Conservation (phyloP, 179 eudicot species). For the Patellifolia procumbens region DNA sequence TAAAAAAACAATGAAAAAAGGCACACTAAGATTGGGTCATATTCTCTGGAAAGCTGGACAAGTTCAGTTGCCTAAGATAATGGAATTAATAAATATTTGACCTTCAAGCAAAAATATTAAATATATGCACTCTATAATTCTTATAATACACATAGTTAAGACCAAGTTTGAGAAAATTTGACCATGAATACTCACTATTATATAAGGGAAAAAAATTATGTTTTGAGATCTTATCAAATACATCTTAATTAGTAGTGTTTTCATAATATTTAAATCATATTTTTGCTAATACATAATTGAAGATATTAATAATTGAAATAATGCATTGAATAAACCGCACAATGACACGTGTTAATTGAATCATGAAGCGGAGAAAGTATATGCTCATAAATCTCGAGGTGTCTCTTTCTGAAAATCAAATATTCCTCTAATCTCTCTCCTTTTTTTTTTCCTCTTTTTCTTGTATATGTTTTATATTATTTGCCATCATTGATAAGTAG, state of each 20-base stretch:
- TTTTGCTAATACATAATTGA: too few species aligned
- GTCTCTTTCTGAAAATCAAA: background rate
- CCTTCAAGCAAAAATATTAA: background rate
- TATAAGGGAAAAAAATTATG: too few species aligned
- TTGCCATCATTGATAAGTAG: background rate
- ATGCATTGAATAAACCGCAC: too few species aligned
- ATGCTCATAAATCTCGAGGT: background rate
- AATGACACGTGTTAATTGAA: too few species aligned
- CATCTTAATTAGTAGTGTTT: too few species aligned
- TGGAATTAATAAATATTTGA: background rate
- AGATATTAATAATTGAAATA: too few species aligned
- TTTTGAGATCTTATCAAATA: too few species aligned
- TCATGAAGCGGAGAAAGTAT: background rate
- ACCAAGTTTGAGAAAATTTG: too few species aligned
- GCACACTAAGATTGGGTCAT: background rate
- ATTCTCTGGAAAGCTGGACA: background rate
- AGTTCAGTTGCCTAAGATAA: background rate
- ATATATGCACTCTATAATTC: too few species aligned
- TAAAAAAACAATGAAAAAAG: background rate
- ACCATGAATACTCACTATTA: too few species aligned
- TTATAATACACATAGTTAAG: too few species aligned
- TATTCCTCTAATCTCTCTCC: background rate
- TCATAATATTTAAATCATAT: too few species aligned
- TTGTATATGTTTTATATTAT: background rate
- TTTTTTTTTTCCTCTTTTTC: background rate